Base-by-base conservation (phyloP, 805 yeast species). In the Metschnikowia cubensis region DNA sequence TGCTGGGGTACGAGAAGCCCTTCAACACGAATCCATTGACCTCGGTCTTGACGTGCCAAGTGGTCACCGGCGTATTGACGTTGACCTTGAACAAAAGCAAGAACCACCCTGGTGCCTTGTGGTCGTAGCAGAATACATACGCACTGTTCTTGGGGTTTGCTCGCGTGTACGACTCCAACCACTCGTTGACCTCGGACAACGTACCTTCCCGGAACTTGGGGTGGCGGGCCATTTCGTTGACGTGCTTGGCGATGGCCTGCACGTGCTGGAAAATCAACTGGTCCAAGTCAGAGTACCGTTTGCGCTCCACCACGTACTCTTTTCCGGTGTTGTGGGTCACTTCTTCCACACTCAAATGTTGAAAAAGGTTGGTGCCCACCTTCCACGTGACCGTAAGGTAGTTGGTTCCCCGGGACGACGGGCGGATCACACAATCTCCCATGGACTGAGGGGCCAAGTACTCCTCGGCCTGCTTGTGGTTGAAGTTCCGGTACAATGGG, bases 341-440 rank as follows among this genome's bases (percentile, higher is more conserved):
- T 68, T 94, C 98, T 54, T 83, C 74, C 42, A 94, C 87, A 59
- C 90, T 94, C 55, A 94, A 73, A 65, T 94, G 98, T 66, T 94
- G 98, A 70, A 86, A 94, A 54, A 92, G 71, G 64, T 85, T 87
- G 63, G 88, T 92, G 52, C 88, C 94, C 42, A 94, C 91, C 66
- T 94, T 94, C 97, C 98, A 94, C 0, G 99, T 92, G 38, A 92
- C 84, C 2, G 96, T 90, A 58, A 94, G 76, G 67, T 84, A 97
- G 55, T 89, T 87, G 42, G 80, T 76, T 39, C 99, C 99, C 54
- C 84, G 82, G 8, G 96, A 89, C 0, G 97, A 89, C 17, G 98
- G 99, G 58, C 99, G 81, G 49, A 94, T 87, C 18, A 94, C 96
- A 69, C 89, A 81, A 59, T 89, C 96, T 47, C 99, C 99, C 56